Base-by-base conservation (phyloP, 2,329 filamentous ascomycete species). In the Fusarium pilosicola region DNA sequence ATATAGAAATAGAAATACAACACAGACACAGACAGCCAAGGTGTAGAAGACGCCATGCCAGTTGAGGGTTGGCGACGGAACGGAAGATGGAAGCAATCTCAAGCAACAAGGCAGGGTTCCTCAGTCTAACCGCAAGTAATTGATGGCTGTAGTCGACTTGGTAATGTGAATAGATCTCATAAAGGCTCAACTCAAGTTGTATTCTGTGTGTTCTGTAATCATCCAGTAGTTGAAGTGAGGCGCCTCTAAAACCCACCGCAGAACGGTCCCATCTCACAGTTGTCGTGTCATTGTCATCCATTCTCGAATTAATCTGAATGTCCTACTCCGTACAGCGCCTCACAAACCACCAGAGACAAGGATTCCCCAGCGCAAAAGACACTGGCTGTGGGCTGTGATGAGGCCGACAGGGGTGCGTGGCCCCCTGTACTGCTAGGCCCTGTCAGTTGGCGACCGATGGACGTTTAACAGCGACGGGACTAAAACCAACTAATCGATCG, bases 301-400 rank as follows among this genome's bases (percentile, higher is more conserved):
- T 68, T 49, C 41, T n/a, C 57, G 22, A 44, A 38, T 34, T 48
- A 38, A 57, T 39, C 36, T 36, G 22, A 36, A 46, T 15, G 20
- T 26, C 49, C 14, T 48, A n/a, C n/a, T n/a, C n/a, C n/a, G n/a
- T n/a, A 12, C 61, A 64, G 66, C 71, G 70, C 71, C 70, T 73
- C 70, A 73, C 68, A 56, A 55, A 55, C 52, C 41, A 30, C 42
- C 34, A 42, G 30, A 71, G 68, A 76, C 78, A 79, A 74, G 78
- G 77, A 71, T 77, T 77, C 76, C 77, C 78, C 77, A 74, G 78
- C 71, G 65, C 48, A 62, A 28, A 61, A 36, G 64, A 49, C 62
- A 44, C 58, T 46, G 54, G 41, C 48, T 48, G 57, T 72, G 62
- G 62, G 32, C 56, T 65, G 42, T 59, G 60, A 38, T 46, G 60